Conservation (phyloP, 2,329 filamentous ascomycete genomes). For the Sporothrix brunneoviolacea region DNA sequence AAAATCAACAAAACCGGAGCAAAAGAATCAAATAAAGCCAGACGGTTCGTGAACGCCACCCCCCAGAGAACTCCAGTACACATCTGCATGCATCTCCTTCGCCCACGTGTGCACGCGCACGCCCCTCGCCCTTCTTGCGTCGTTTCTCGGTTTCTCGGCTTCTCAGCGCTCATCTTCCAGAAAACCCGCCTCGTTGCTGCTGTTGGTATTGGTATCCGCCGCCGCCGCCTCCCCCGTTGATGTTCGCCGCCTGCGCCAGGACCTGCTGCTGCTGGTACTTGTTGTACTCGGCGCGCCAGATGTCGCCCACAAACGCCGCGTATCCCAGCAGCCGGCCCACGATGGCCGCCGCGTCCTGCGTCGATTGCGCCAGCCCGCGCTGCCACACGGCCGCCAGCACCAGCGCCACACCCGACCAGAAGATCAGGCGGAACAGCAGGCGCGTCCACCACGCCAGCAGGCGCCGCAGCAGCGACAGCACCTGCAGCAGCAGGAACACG, state of each 20-base stretch:
- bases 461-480: constrained; percentile 64
- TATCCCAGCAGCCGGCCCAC: constrained; percentile 40
- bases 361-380: constrained; percentile 58
- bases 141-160: too few species aligned
- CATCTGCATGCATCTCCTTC: too few species aligned
- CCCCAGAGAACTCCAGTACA: too few species aligned
- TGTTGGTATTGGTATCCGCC: neutral
- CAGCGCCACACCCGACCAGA: constrained; percentile 56
- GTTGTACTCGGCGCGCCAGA: constrained; percentile 53
- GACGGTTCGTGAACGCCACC: too few species aligned
- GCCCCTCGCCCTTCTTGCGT: too few species aligned
- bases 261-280: constrained; percentile 45
- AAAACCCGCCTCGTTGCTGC: constrained; percentile 2
- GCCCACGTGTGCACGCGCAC: too few species aligned
- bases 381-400: constrained; percentile 54
- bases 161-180: neutral
- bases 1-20: neutral
- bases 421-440: constrained; percentile 54
- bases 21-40: neutral
- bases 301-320: constrained; percentile 41
- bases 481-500: constrained; percentile 54
- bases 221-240: constrained; percentile 5
- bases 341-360: constrained; percentile 48
- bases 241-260: constrained; percentile 21
- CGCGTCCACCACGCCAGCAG: constrained; percentile 70